These are phyloP conservation scores for Stentor roeselii DNA, from an alignment of 73 alveolate species.

Conservation along the genomic window DNA sequence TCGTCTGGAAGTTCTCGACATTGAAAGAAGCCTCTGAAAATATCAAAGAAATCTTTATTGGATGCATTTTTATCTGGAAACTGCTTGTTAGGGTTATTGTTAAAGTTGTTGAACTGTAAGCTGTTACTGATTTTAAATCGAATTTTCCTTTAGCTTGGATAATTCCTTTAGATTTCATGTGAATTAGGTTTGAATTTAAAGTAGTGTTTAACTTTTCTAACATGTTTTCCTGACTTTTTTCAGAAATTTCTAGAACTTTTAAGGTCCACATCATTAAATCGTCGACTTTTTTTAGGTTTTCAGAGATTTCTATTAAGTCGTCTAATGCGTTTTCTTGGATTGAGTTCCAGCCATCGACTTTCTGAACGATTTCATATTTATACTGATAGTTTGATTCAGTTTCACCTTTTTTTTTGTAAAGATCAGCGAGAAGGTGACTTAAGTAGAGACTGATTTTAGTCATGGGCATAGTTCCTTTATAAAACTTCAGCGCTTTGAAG, in stretches of 20 bases:
- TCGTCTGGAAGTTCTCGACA: neutral
- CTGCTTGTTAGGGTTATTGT: neutral
- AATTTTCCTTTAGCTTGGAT: neutral
- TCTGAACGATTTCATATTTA: neutral
- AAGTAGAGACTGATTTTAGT: neutral
- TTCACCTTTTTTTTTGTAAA: conserved; percentile 5
- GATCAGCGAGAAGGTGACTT: neutral
- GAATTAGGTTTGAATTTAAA: neutral
- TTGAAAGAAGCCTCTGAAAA: conserved; percentile 16
- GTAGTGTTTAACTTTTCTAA: neutral
- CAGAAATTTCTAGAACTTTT: neutral
- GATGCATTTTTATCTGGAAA: neutral
- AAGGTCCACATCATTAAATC: neutral
- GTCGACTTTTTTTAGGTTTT: neutral
- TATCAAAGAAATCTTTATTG: neutral
- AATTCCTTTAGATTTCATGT: neutral
- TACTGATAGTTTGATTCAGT: neutral
- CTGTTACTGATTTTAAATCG: neutral
- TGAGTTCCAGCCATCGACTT: neutral
- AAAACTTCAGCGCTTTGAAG: conserved; percentile 9
- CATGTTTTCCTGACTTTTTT: neutral
- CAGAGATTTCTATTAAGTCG: neutral
- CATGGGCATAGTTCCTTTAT: neutral
- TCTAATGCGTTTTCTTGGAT: neutral
- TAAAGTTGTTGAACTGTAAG: neutral